Conservation (phyloP, 768 basidiomycete species). For the Leccinum aurantiacum region DNA sequence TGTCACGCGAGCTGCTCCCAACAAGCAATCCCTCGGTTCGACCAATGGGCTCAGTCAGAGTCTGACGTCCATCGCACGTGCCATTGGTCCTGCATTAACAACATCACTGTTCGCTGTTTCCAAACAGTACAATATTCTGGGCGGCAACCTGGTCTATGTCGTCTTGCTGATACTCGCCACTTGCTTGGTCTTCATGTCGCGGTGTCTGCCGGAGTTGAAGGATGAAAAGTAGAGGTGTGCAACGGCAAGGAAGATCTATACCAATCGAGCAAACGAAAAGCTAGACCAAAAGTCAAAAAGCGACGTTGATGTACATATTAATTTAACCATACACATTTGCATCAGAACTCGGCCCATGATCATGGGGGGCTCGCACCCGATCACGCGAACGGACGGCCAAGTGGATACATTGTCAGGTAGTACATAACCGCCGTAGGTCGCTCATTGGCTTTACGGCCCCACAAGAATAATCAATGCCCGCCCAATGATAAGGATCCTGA, state of each 20-base stretch:
- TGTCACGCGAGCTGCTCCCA: slow-evolving; percentile 52
- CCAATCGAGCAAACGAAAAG: not conserved
- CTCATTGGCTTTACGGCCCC: too few relatives aligned
- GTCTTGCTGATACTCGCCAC: slow-evolving; percentile 37
- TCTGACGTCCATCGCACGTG: slow-evolving; percentile 44
- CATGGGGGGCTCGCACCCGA: not conserved
- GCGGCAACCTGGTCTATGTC: slow-evolving; percentile 52
- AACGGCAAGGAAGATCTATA: not conserved
- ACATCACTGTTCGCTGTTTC: slow-evolving; percentile 57
- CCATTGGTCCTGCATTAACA: slow-evolving; percentile 47
- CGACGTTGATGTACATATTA: too few relatives aligned
- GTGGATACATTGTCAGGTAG: slow-evolving; percentile 1
- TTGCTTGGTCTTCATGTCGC: slow-evolving; percentile 23
- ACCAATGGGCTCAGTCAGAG: slow-evolving; percentile 59
- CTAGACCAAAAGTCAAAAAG: not conserved
- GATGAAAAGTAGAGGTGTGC: slow-evolving; percentile 9
- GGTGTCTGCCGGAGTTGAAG: slow-evolving; percentile 21
- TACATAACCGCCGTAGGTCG: not conserved
- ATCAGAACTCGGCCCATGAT: not conserved
- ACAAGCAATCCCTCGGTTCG: slow-evolving; percentile 52
- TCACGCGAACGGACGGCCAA: not conserved
- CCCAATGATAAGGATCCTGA: too few relatives aligned
- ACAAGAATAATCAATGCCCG: slow-evolving; percentile 28
- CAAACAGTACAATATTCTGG: slow-evolving; percentile 45
- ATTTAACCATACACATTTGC: not conserved